Evolutionary conservation across 257 asterid species (phyloP).

Genomic region (Solanum microdontum): DNA sequence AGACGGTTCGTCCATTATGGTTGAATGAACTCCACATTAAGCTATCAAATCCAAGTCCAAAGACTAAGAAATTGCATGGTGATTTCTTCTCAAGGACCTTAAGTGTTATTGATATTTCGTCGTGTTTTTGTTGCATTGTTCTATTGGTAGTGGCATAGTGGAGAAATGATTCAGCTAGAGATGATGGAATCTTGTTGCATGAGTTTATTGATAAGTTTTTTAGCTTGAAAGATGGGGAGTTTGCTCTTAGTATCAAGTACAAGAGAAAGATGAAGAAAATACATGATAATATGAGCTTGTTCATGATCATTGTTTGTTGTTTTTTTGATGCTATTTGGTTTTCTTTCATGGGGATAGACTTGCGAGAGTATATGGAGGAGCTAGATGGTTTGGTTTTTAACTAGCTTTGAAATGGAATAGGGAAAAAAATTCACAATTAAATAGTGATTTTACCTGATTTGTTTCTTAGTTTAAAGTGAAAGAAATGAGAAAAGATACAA

Average conservation of each 20-base stretch:
- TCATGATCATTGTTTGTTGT: neutral
- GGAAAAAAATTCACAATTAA: neutral
- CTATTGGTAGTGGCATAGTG: conserved; percentile 17
- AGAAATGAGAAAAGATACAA: neutral
- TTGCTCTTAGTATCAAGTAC: neutral
- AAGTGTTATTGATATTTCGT: conserved; percentile 15
- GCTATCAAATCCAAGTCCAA: conserved; percentile 30
- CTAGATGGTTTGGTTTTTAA: neutral
- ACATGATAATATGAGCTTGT: conserved; percentile 4
- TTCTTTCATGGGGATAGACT: neutral
- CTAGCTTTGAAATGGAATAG: neutral
- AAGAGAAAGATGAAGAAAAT: neutral
- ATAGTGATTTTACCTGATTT: neutral
- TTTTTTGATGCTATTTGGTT: conserved; percentile 5
- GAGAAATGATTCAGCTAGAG: conserved; percentile 18
- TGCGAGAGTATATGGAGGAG: neutral
- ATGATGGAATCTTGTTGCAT: conserved; percentile 23
- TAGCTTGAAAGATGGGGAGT: neutral
- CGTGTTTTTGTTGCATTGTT: conserved; percentile 16
- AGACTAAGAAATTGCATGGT: conserved; percentile 31
- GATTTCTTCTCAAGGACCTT: conserved; percentile 20
- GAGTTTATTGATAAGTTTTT: neutral
- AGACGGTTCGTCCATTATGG: conserved; percentile 23
- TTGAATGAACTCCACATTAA: conserved; percentile 26
- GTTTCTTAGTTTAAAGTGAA: neutral